Percentiles rank a stretch among this genome's conserved stretches.
Conservation (phyloP, 306 rosid genomes). For the Casuarina equisetifolia region DNA sequence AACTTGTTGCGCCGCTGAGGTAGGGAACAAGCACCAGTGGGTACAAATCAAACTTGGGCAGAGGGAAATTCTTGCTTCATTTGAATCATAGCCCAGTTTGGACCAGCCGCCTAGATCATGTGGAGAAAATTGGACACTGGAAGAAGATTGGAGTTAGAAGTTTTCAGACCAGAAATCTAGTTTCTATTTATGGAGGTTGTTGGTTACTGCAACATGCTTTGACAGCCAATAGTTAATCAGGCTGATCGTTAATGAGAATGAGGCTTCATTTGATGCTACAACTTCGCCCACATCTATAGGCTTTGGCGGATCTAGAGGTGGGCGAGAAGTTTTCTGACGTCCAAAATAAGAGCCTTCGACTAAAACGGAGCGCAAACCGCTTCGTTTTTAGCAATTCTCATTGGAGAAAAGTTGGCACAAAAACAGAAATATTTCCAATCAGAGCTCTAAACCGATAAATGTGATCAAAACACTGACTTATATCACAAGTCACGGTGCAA, state of each 20-base stretch:
- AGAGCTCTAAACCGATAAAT: neutral
- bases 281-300: neutral
- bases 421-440: neutral
- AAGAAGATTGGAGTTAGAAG: neutral
- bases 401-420: neutral
- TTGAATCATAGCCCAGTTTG: neutral
- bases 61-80: neutral
- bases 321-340: neutral
- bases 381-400: neutral
- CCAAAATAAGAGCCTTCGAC: neutral
- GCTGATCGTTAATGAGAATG: neutral
- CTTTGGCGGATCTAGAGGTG: neutral
- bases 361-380: neutral
- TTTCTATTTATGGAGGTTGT: neutral
- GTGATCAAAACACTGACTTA: neutral
- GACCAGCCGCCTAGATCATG: neutral
- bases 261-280: neutral
- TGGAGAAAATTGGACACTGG: neutral
- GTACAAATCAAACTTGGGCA: too few species aligned
- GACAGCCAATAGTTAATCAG: too few species aligned
- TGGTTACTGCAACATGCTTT: too few species aligned
- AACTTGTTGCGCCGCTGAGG: too few species aligned
- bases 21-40: too few species aligned
- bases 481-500: neutral
- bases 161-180: neutral